Base-by-base conservation (phyloP, 2,329 filamentous ascomycete genomes). In the Verticillium dahliae region DNA sequence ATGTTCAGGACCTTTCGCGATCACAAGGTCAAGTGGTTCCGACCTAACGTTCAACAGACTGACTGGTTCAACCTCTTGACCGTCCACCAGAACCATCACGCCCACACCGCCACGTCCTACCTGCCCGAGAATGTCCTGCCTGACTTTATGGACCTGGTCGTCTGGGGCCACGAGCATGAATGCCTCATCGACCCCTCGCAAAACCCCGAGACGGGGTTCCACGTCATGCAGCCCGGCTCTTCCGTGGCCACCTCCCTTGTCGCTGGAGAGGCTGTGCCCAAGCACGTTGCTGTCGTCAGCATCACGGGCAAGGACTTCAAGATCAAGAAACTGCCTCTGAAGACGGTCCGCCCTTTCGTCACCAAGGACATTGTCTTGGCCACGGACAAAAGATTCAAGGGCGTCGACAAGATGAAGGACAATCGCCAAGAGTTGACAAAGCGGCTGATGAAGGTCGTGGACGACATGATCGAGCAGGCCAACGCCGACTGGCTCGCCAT, bases 81-180 rank as follows among this genome's bases (percentile, higher is more conserved):
- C 41, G 91, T 99, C 2, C 95, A 99, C 71, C 95, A 99, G 71
- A 99, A 99, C 68, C 95, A 98, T 70, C 87, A 95, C 69, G 91
- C 93, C 0, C 90, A 97, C 70, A 96, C 91, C 0, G 86, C 93
- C 18, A 98, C 94, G 0, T 89, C 91, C n/a, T 98, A 97, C 70
- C 82, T 99, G 0, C 94, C 96, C 0, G 96, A 99, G 70, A 92
- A 90, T 68, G 95, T 97, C 69, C 80, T 99, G 0, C 96, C 95
- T 0, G 88, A 92, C 18, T 98, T 96, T 78, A 79, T 99, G 65
- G 90, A 99, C 70, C 81, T 99, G 4, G 86, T 99, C 0, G 84
- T 99, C 58, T 99, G 95, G 95, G 95, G 95, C 3, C 95, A 99
- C 70, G 95, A 99, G 74, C 95, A 99, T 71, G 94, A 99, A 73